Evolutionary conservation across 768 basidiomycete species (phyloP), one percentile per base, ranked within the genome.

Genomic region (Suillus lakei): DNA sequence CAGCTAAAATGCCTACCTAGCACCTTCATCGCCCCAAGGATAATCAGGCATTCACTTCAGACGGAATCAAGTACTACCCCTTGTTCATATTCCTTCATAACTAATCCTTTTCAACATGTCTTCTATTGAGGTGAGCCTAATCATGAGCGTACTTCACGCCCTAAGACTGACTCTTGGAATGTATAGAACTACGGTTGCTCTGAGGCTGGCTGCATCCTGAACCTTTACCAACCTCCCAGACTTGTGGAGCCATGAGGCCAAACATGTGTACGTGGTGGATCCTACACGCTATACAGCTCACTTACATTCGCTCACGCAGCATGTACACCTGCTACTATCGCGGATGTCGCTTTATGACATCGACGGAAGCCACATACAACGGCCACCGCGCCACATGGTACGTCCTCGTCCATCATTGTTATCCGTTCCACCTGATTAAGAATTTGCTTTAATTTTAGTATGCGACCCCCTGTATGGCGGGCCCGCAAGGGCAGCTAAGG

Each of bases 211-310:
- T 76, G 74, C 30, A 51, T 13, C 26, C n/a, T 21, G 44, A n/a
- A 50, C 48, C 44, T 74, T 74, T n/a, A 21, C 21, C 12, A 74
- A 38, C 32, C 46, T 62, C 3, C 62, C 46, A 15, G 67, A 75
- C 26, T 63, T 75, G 30, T 70, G 36, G 36, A 70, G 73, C 53
- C 74, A 76, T 55, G 70, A 26, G 54, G 58, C 34, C 10, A 58
- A 50, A 0, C 74, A 76, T 38, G 56, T 64, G 73, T 73, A 50
- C 3, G 69, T 44, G n/a, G 6, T 1, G 0, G 9, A 2, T 2
- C 10, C 5, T 10, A 21, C 28, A 15, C 12, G 39, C 44, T 5
- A 44, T 21, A 18, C 38, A 9, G 65, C 54, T 38, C 6, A 66
- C 15, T n/a, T n/a, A n/a, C n/a, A n/a, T n/a, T n/a, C n/a, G n/a